Evolutionary conservation across 2,329 filamentous ascomycete genomes (phyloP), one percentile per base, ranked within the genome.

Genomic region (Aureobasidium sp.): DNA sequence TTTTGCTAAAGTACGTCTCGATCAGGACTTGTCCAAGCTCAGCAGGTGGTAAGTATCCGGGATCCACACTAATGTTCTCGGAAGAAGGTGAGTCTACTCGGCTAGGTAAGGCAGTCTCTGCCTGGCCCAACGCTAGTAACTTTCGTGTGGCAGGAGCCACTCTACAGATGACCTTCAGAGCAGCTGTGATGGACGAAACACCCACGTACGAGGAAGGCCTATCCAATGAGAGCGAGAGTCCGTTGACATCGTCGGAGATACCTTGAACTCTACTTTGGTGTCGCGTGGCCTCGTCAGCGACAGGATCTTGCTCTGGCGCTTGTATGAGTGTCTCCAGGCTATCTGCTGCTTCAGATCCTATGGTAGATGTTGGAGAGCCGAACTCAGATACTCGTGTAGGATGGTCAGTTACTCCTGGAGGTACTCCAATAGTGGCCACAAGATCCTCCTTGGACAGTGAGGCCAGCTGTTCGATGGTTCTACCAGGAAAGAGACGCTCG

Each of bases 251-350:
- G 61, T 71, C 69, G 2, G 69, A 68, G 31, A 69, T 76, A 51
- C 74, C 72, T 62, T 78, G 75, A 27, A 77, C 72, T 45, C 73
- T 72, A 58, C 72, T 65, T 50, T 71, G 69, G 51, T 77, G 72
- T 60, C 73, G 62, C 23, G 66, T 73, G 35, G 73, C 83, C 68
- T 90, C 87, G 62, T 90, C 87, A 81, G 83, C 85, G 68, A 85
- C 84, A 3, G 80, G 78, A 65, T 86, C 83, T 49, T 82, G 77
- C 23, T 79, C 78, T 0, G 88, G 87, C 66, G 90, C 85, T 66
- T 87, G 85, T 69, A 91, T 88, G 15, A 91, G 78, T 46, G 79
- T 77, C 64, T 83, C 81, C 5, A 84, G 73, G 60, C 79, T 81
- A 9, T 80, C 78, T 19, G 73, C 73, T 49, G 79, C 78, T 60